phyloP scores from a whole-genome alignment of 495 filamentous ascomycete species.

The Pseudevernia furfuracea region DNA sequence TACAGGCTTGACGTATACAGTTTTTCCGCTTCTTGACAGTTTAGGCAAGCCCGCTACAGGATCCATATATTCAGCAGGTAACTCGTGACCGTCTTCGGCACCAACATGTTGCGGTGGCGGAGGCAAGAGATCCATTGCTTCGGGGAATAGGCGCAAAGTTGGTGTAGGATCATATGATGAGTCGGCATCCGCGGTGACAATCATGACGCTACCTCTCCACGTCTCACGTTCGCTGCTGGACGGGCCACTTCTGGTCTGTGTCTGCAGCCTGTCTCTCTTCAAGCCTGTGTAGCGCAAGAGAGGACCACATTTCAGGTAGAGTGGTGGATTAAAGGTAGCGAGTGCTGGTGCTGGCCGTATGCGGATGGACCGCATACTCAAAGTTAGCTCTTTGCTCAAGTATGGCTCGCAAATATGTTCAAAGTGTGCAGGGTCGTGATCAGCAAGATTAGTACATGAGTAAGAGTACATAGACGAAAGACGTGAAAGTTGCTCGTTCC shows the following conservation, averaged over 20 bases:
- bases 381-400: constrained; percentile 31
- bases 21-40: constrained; percentile 67
- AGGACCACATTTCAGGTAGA: constrained; percentile 86
- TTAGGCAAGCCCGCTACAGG: constrained; percentile 83
- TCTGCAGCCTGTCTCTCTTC: constrained; percentile 32
- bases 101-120: constrained; percentile 67
- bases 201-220: constrained; percentile 91
- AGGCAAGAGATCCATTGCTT: constrained; percentile 75
- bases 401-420: constrained; percentile 28
- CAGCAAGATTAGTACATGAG: constrained; percentile 23
- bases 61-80: constrained; percentile 78
- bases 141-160: constrained; percentile 70
- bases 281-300: constrained; percentile 86
- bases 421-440: constrained; percentile 24
- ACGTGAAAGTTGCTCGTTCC: constrained; percentile 9
- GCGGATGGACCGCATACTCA: constrained; percentile 34
- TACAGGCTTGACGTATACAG: constrained; percentile 77
- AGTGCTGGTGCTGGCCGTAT: constrained; percentile 38
- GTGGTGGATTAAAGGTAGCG: constrained; percentile 69
- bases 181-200: constrained; percentile 74
- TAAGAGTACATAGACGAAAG: constrained; percentile 22
- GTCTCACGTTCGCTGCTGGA: constrained; percentile 55
- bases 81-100: constrained; percentile 49
- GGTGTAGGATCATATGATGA: constrained; percentile 77
- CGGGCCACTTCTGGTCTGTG: constrained; percentile 30